These are phyloP conservation scores for Solanum phureja DNA, from an alignment of 257 asterid genomes.

Conservation along the genomic window DNA sequence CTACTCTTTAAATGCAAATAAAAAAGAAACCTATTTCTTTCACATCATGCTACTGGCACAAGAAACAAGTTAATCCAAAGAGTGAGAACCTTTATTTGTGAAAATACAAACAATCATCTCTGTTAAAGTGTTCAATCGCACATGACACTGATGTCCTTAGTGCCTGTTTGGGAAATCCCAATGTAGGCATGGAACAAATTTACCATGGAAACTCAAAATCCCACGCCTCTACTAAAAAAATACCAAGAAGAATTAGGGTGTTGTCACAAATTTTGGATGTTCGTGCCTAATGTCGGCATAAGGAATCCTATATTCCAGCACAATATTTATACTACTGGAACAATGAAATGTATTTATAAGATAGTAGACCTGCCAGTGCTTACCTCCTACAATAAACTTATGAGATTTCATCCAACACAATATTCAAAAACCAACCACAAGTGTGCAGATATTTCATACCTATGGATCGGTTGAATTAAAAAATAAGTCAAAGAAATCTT, in stretches of 20 bases:
- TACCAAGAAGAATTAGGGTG: background rate
- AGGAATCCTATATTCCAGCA: background rate
- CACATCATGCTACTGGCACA: background rate
- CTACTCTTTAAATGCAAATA: background rate
- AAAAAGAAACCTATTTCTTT: background rate
- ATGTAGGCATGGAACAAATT: background rate
- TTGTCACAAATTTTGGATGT: background rate
- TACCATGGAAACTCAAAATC: background rate
- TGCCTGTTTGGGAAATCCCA: background rate
- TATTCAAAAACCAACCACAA: background rate
- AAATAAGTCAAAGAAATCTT: no score
- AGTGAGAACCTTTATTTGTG: background rate
- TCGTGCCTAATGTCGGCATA: background rate
- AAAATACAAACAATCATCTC: background rate
- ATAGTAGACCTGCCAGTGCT: no score
- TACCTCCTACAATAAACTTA: no score
- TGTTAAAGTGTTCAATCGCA: background rate
- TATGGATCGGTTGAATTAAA: background rate
- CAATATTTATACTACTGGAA: background rate
- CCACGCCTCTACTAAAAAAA: background rate
- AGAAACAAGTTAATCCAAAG: background rate
- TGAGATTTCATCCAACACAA: no score
- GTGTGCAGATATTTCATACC: slow-evolving; percentile 98
- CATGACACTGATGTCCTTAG: background rate
- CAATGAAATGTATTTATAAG: background rate